Evolutionary conservation across 2,329 filamentous ascomycete genomes (phyloP), one percentile per base, ranked within the genome.

Genomic region (Colletotrichum tabaci): DNA sequence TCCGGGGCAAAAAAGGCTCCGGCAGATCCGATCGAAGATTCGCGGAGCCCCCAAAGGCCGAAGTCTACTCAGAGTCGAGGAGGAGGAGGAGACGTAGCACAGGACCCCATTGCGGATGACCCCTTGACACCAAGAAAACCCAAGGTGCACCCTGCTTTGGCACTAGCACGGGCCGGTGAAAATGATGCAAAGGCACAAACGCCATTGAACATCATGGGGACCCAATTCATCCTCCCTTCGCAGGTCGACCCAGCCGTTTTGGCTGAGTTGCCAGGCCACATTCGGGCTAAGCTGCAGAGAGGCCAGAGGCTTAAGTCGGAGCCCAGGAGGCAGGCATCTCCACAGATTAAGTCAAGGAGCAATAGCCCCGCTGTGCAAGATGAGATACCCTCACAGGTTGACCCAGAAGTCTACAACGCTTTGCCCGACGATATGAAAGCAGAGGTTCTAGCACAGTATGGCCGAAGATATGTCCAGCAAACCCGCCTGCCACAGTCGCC

Each of bases 191-290:
- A 89, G 81, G 84, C 92, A 26, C 92, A 88, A 73, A 89, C 88
- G 8, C 91, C 91, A 1, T 84, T 98, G 26, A 97, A 98, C 77
- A 88, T 94, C 3, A 86, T 90, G 3, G 94, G 96, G 2, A 98
- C 96, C 0, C 96, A 99, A 77, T 99, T 99, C 77, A 90, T 98
- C 57, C 86, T 99, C 75, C 96, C 96, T 0, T 89, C 89, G 1
- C 94, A 98, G 75, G 88, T 93, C 2, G 96, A 99, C 78, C 91
- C 92, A 0, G 85, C 87, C n/a, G 92, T 98, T 0, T 82, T 98
- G 4, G 93, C 93, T 1, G 95, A 97, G 77, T 86, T 99, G 4
- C 96, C 96, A 0, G 87, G 86, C 42, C 94, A 97, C 78, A 98
- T 98, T 74, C 89, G 94, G 71, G 91, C 90, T 42, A 94, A 90